Conservation (phyloP, 192 early-diverging fungal species). For the Backusella mclennaniae region DNA sequence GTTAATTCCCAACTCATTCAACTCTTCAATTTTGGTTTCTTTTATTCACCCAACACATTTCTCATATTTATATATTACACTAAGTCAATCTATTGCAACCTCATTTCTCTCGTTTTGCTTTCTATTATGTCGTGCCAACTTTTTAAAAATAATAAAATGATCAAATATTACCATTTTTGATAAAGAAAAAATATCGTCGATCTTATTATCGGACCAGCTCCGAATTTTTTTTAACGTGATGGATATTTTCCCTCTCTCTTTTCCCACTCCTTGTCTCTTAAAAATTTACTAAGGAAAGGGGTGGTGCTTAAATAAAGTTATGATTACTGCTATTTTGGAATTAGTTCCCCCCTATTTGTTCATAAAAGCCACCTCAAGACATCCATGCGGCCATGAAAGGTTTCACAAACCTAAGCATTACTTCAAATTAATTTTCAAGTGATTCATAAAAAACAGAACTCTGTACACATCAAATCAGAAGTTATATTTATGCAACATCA, state of each 20-base stretch:
- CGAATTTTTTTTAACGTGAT: background rate
- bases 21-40: background rate
- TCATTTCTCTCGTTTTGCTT: background rate
- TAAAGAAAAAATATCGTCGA: background rate
- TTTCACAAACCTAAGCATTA: background rate
- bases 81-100: background rate
- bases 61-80: background rate
- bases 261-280: background rate
- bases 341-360: no score
- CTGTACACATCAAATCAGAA: background rate
- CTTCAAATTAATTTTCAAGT: background rate
- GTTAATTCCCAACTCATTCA: background rate
- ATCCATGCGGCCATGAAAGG: background rate
- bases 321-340: background rate
- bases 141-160: background rate
- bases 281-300: background rate
- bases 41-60: background rate
- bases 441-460: background rate
- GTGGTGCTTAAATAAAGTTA: background rate
- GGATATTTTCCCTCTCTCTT: background rate
- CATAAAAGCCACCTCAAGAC: background rate
- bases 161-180: slow-evolving; percentile 9
- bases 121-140: background rate
- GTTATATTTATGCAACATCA: background rate
- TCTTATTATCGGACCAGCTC: background rate